Evolutionary conservation across 139 green algal species (phyloP).

Genomic region (Nannochloris sp.): DNA sequence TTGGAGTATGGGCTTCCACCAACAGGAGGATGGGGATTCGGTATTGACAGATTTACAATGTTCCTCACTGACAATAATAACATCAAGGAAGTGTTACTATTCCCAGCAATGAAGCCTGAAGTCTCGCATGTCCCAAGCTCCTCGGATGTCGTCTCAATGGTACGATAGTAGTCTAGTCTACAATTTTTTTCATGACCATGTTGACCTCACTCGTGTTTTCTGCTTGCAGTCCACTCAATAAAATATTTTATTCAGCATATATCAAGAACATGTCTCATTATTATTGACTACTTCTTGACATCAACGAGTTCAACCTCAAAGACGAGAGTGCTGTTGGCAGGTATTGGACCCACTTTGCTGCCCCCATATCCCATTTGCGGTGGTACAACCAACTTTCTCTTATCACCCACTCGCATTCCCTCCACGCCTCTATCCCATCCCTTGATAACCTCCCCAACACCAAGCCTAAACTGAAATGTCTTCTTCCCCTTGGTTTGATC

Average conservation of each 20-base stretch:
- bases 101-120: constrained; percentile 98
- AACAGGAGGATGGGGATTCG: constrained; percentile 95
- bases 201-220: background rate
- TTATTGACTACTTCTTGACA: constrained; percentile 31
- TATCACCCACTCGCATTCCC: constrained; percentile 89
- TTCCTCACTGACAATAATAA: constrained; percentile 92
- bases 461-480: constrained; percentile 78
- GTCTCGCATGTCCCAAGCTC: constrained; percentile 16
- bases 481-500: constrained; percentile 64
- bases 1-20: constrained; percentile 97
- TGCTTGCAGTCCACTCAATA: background rate
- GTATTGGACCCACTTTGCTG: constrained; percentile 52
- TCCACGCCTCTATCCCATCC: constrained; percentile 77
- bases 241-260: background rate
- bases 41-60: constrained; percentile 97
- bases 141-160: background rate
- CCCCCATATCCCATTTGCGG: constrained; percentile 70
- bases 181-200: background rate
- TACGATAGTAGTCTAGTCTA: background rate
- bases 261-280: background rate
- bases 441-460: constrained; percentile 74
- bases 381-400: constrained; percentile 63
- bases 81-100: constrained; percentile 98
- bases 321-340: constrained; percentile 57
- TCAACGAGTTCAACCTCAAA: constrained; percentile 76